These are phyloP conservation scores for Chaetomium sp. DNA, from an alignment of 2,329 filamentous ascomycete genomes.

Conservation along the genomic window DNA sequence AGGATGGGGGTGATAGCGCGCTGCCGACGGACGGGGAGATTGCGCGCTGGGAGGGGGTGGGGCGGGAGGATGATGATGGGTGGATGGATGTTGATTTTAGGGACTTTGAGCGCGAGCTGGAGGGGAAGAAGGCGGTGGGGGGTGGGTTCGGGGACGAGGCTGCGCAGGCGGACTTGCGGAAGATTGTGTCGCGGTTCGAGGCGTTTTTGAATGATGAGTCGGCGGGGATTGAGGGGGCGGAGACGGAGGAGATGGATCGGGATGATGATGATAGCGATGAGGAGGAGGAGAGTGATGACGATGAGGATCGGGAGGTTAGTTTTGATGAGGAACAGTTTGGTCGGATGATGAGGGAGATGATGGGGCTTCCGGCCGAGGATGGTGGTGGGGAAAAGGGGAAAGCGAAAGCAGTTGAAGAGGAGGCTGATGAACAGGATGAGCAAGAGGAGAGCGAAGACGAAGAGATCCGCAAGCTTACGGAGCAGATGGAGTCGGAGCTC, in stretches of 20 bases:
- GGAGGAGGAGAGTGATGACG: slow-evolving; percentile 56
- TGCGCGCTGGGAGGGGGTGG: slow-evolving; percentile 60
- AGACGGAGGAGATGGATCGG: slow-evolving; percentile 70
- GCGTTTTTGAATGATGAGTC: slow-evolving; percentile 84
- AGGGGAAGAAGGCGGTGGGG: slow-evolving; percentile 46
- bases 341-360: slow-evolving; percentile 89
- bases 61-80: slow-evolving; percentile 76
- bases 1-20: slow-evolving; percentile 63
- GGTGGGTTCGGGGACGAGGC: slow-evolving; percentile 62
- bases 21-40: slow-evolving; percentile 79
- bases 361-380: slow-evolving; percentile 60
- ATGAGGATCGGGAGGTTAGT: slow-evolving; percentile 73
- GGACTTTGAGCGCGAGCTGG: slow-evolving; percentile 82
- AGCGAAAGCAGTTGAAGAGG: slow-evolving; percentile 34
- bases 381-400: slow-evolving; percentile 18
- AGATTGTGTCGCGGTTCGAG: slow-evolving; percentile 94
- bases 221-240: slow-evolving; percentile 77
- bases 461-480: slow-evolving; percentile 66
- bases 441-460: slow-evolving; percentile 52
- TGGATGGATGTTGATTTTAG: slow-evolving; percentile 93
- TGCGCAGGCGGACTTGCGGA: slow-evolving; percentile 75
- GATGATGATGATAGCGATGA: slow-evolving; percentile 55
- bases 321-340: slow-evolving; percentile 86
- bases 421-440: slow-evolving; percentile 50
- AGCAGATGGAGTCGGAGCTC: slow-evolving; percentile 73